Evolutionary conservation across 805 yeast species (phyloP).

Genomic region (Jamesozyma lodderae): DNA sequence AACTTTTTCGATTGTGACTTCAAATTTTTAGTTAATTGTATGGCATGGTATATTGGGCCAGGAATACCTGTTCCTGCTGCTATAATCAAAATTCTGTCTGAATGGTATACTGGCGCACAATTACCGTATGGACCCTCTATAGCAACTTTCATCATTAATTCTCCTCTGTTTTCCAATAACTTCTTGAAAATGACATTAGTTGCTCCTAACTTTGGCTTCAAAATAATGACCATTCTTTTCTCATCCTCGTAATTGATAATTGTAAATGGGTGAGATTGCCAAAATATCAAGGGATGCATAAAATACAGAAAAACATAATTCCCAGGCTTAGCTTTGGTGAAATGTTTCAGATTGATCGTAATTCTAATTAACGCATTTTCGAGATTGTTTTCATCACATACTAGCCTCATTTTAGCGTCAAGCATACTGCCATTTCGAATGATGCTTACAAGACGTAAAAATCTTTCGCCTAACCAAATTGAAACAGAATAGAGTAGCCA

Average conservation of each 20-base stretch:
- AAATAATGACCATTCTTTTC: slow-evolving; percentile 29
- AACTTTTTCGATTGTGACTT: slow-evolving; percentile 1
- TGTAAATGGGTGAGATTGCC: slow-evolving; percentile 55
- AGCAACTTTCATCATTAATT: slow-evolving; percentile 29
- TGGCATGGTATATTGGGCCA: slow-evolving; percentile 43
- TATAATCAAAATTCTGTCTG: slow-evolving; percentile 46
- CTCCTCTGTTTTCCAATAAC: slow-evolving; percentile 24
- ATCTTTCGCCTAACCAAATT: slow-evolving; percentile 37
- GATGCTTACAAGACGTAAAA: slow-evolving; percentile 31
- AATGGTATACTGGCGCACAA: slow-evolving; percentile 38
- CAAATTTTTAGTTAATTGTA: slow-evolving; percentile 22
- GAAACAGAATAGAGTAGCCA: slow-evolving; percentile 33
- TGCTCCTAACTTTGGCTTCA: slow-evolving; percentile 42
- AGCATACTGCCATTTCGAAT: slow-evolving; percentile 14
- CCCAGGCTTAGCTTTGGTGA: slow-evolving; percentile 35
- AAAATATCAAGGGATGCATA: slow-evolving; percentile 37
- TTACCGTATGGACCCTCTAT: slow-evolving; percentile 70
- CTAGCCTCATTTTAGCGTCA: slow-evolving; percentile 11
- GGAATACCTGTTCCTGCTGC: slow-evolving; percentile 77
- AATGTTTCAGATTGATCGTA: slow-evolving; percentile 4
- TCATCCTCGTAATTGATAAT: slow-evolving; percentile 35
- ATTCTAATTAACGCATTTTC: slow-evolving; percentile 15
- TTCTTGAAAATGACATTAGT: slow-evolving; percentile 30
- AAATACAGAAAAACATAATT: slow-evolving; percentile 40
- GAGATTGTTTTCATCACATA: slow-evolving; percentile 2